Conservation (phyloP, 192 early-diverging fungal genomes). For the Radiomyces spectabilis region DNA sequence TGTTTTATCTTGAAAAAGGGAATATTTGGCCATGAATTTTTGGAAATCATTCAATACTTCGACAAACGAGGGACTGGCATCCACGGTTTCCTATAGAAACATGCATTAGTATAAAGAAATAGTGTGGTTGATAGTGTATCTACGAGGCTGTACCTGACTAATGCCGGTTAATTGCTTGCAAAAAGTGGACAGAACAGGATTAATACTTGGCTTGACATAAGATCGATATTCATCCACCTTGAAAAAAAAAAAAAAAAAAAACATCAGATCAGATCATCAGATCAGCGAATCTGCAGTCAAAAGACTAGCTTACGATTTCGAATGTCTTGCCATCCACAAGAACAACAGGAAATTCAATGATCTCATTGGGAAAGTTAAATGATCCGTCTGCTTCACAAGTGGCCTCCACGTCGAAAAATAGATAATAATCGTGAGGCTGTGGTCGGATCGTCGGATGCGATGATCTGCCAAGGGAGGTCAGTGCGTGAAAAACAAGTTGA, state of each 20-base stretch:
- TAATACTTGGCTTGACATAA: conserved; percentile 59
- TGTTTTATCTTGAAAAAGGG: conserved; percentile 31
- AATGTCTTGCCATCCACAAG: conserved; percentile 55
- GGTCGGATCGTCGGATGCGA: background rate
- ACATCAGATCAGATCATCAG: background rate
- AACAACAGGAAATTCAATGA: conserved; percentile 83
- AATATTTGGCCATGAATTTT: conserved; percentile 34
- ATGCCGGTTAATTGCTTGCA: conserved; percentile 79
- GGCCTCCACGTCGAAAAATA: conserved; percentile 76
- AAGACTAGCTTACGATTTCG: conserved; percentile 40
- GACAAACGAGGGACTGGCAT: conserved; percentile 39
- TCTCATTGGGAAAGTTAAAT: conserved; percentile 67
- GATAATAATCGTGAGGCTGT: conserved; percentile 60
- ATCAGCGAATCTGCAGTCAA: background rate
- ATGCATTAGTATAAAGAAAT: background rate
- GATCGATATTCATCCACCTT: conserved; percentile 66
- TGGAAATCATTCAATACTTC: conserved; percentile 43
- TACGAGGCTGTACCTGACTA: conserved; percentile 42
- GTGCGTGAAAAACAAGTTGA: background rate
- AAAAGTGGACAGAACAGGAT: conserved; percentile 66
- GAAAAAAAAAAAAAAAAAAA: background rate
- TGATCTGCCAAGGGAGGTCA: too few species aligned
- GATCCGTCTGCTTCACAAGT: conserved; percentile 56
- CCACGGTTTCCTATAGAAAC: conserved; percentile 32
- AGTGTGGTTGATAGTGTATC: background rate